phyloP scores from a whole-genome alignment of 2,329 filamentous ascomycete species.

The Monilinia aucupariae region DNA sequence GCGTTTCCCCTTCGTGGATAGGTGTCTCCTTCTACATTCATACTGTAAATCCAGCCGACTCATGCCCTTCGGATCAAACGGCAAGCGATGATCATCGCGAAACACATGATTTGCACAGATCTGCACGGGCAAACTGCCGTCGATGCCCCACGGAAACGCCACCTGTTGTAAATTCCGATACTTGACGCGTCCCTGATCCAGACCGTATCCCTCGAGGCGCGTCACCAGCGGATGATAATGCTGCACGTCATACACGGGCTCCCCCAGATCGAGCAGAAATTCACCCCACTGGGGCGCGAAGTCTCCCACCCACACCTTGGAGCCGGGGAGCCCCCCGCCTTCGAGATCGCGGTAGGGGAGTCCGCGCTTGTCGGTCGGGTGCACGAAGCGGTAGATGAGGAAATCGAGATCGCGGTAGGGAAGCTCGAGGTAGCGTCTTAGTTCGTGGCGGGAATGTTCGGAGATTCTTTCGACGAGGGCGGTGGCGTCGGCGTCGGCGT shows the following conservation, averaged over 20 bases:
- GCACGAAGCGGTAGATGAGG: conserved; percentile 7
- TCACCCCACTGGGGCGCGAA: background rate
- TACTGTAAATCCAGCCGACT: conserved; percentile 3
- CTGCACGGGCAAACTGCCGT: background rate
- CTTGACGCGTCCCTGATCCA: conserved; percentile 3
- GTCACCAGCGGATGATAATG: background rate
- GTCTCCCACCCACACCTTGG: background rate
- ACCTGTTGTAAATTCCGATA: background rate
- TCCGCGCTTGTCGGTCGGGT: conserved; percentile 2
- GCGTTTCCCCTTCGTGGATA: background rate
- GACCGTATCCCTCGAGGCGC: background rate
- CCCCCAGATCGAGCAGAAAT: conserved; percentile 13
- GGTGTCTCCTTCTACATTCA: background rate
- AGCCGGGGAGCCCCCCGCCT: background rate
- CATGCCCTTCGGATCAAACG: conserved; percentile 3
- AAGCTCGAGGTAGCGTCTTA: background rate
- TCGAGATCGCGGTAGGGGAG: background rate
- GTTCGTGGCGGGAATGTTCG: background rate
- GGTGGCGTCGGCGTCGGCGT: background rate
- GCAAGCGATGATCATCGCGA: background rate
- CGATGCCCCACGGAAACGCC: conserved; percentile 11
- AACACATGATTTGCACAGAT: background rate
- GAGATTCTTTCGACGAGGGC: background rate
- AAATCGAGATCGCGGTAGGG: conserved; percentile 9
- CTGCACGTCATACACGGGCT: conserved; percentile 10